phyloP scores from a whole-genome alignment of 805 yeast species.

The Torulaspora gathmanii region DNA sequence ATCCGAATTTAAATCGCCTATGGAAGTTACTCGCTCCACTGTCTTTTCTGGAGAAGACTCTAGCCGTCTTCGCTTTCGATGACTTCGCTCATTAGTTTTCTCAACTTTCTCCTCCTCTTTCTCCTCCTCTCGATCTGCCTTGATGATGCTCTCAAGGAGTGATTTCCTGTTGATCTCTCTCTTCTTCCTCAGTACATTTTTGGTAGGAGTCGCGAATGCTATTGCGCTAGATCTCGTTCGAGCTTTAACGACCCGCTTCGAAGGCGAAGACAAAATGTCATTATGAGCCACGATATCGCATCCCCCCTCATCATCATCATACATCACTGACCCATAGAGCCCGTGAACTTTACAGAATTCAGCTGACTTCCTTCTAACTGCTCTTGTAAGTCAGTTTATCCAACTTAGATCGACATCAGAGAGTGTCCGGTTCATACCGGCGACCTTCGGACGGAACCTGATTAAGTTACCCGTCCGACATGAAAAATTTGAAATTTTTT shows the following conservation, averaged over 20 bases:
- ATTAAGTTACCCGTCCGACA: slow-evolving; percentile 2
- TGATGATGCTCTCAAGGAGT: slow-evolving; percentile 5
- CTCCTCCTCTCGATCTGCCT: background rate
- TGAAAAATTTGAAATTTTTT: slow-evolving; percentile 5
- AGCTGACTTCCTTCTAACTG: background rate
- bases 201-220: background rate
- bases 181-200: slow-evolving; percentile 5
- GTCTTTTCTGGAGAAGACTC: background rate
- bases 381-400: background rate
- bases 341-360: too few relatives aligned
- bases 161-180: slow-evolving; percentile 22
- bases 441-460: background rate
- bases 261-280: slow-evolving; percentile 26
- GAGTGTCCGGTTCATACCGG: background rate
- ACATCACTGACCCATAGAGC: slow-evolving; percentile 2
- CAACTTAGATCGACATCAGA: background rate
- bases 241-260: slow-evolving; percentile 5
- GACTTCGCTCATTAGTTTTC: background rate
- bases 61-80: background rate
- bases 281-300: slow-evolving; percentile 24
- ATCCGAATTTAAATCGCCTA: background rate
- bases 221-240: background rate
- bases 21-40: background rate
- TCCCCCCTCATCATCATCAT: slow-evolving; percentile 2
- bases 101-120: background rate